Percentiles rank a stretch among this genome's conserved stretches.
phyloP scores from a whole-genome alignment of 2,329 filamentous ascomycete genomes.

The Alternaria sp. region DNA sequence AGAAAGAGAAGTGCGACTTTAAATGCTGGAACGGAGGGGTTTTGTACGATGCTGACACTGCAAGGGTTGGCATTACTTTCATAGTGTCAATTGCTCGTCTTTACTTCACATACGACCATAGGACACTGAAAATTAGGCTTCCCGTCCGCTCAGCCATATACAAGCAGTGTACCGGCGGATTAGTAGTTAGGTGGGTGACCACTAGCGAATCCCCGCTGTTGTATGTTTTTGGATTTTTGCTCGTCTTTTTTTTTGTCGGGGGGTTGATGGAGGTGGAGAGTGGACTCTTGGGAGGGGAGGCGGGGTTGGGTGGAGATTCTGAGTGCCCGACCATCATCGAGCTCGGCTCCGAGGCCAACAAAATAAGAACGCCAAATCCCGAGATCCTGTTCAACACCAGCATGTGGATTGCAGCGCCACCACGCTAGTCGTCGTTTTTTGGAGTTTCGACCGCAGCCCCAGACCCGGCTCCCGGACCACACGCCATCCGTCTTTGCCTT shows the following conservation, averaged over 20 bases:
- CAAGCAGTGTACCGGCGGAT: too few relatives aligned
- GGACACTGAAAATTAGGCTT: too few relatives aligned
- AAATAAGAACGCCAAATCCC: background rate
- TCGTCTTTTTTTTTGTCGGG: background rate
- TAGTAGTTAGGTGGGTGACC: too few relatives aligned
- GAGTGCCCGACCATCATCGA: background rate
- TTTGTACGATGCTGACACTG: too few relatives aligned
- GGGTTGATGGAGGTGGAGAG: background rate
- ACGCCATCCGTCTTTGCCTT: conserved; percentile 11
- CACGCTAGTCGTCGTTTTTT: background rate
- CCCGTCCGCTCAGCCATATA: too few relatives aligned
- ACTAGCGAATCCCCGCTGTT: too few relatives aligned
- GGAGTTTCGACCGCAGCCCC: background rate
- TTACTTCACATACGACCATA: too few relatives aligned
- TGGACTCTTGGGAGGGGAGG: background rate
- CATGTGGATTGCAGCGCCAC: background rate
- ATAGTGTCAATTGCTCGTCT: fast-evolving
- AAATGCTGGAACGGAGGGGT: too few relatives aligned
- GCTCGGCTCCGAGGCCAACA: background rate
- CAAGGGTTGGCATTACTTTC: too few relatives aligned
- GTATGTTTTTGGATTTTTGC: too few relatives aligned
- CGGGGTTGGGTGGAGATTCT: background rate
- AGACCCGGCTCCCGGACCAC: background rate
- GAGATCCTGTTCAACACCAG: background rate
- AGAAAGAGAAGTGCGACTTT: too few relatives aligned